Conservation (phyloP, 805 yeast genomes). For the Lachancea quebecensis region DNA sequence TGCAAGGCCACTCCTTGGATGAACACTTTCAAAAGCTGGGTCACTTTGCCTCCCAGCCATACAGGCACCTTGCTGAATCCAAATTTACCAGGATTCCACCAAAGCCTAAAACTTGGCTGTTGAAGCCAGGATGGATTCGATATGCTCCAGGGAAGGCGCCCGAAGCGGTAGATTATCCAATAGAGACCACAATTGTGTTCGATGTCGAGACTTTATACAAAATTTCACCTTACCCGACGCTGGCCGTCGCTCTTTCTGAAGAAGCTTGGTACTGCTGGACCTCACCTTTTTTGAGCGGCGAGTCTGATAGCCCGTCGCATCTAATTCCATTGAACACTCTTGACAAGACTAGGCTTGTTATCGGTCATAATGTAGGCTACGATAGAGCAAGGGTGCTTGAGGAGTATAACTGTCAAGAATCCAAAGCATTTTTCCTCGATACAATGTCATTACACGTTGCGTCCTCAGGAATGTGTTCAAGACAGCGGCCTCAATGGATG, state of each 20-base stretch:
- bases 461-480: slow-evolving; percentile 83
- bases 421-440: slow-evolving; percentile 77
- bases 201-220: slow-evolving; percentile 88
- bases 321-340: slow-evolving; percentile 67
- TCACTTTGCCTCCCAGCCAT: slow-evolving; percentile 49
- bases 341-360: slow-evolving; percentile 46
- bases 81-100: slow-evolving; percentile 36
- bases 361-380: slow-evolving; percentile 88
- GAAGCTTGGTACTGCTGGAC: slow-evolving; percentile 94
- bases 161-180: slow-evolving; percentile 55
- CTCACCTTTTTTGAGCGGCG: slow-evolving; percentile 63
- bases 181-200: slow-evolving; percentile 67
- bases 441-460: slow-evolving; percentile 93
- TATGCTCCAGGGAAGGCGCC: slow-evolving; percentile 55
- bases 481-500: slow-evolving; percentile 76
- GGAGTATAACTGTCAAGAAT: slow-evolving; percentile 62
- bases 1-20: slow-evolving; percentile 69
- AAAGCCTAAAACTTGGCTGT: slow-evolving; percentile 47
- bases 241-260: slow-evolving; percentile 73
- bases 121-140: slow-evolving; percentile 73
- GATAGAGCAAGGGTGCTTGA: slow-evolving; percentile 84
- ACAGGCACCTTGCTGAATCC: slow-evolving; percentile 42
- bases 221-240: slow-evolving; percentile 60
- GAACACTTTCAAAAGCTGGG: slow-evolving; percentile 83
- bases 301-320: slow-evolving; percentile 42